Percentiles rank a stretch among this genome's conserved stretches.
Evolutionary conservation across 2,329 filamentous ascomycete species (phyloP).

Genomic region (Rosellinia necatrix): DNA sequence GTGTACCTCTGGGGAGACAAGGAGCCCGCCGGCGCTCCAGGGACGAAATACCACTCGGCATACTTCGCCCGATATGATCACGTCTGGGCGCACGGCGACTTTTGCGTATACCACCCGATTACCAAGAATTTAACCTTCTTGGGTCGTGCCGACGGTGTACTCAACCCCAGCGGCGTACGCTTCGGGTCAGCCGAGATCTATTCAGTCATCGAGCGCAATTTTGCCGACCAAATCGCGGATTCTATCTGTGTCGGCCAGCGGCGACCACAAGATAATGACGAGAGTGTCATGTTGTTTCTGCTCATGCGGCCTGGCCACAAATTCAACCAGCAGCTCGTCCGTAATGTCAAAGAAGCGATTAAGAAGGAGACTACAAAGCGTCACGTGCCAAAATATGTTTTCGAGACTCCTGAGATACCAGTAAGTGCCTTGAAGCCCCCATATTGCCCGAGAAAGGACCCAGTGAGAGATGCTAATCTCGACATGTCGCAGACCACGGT

Average conservation of each 20-base stretch:
- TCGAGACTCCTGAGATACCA: slow-evolving; percentile 80
- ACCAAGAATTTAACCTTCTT: slow-evolving; percentile 70
- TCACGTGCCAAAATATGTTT: slow-evolving; percentile 79
- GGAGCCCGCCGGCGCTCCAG: slow-evolving; percentile 47
- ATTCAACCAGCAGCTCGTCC: slow-evolving; percentile 60
- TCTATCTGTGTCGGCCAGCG: slow-evolving; percentile 82
- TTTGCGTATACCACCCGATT: slow-evolving; percentile 70
- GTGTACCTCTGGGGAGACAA: slow-evolving; percentile 66
- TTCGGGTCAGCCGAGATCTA: slow-evolving; percentile 86
- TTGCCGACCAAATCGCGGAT: slow-evolving; percentile 67
- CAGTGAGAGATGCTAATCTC: background rate
- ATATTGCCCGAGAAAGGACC: background rate
- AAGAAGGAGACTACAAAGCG: slow-evolving; percentile 68
- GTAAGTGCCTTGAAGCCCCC: slow-evolving; percentile 50
- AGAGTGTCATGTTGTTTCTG: slow-evolving; percentile 60
- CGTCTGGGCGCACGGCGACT: slow-evolving; percentile 85
- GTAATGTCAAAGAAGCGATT: slow-evolving; percentile 67
- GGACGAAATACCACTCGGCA: slow-evolving; percentile 61
- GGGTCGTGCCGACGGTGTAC: slow-evolving; percentile 75
- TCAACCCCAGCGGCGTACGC: slow-evolving; percentile 78
- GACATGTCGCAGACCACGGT: slow-evolving; percentile 67
- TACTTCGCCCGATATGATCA: slow-evolving; percentile 67
- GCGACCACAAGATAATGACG: slow-evolving; percentile 59
- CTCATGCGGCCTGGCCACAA: slow-evolving; percentile 59
- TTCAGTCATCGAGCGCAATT: slow-evolving; percentile 69